Conservation (phyloP, 139 green algal genomes). For the Chlorella sp. region DNA sequence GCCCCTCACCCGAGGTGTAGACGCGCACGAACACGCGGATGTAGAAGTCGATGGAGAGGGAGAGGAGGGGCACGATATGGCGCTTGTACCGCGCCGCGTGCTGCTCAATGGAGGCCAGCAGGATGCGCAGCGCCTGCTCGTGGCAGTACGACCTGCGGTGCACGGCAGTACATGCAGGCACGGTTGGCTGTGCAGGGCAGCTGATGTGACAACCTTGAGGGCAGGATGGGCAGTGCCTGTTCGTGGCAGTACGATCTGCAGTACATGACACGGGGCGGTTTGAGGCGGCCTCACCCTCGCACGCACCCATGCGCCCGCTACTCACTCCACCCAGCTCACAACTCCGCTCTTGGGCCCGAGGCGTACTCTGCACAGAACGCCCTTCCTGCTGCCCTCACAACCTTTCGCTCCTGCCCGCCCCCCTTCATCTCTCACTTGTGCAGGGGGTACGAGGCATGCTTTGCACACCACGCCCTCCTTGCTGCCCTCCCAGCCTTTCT, state of each 20-base stretch:
- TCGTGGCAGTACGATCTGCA: neutral
- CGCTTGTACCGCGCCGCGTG: conserved; percentile 90
- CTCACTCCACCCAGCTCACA: too few species aligned
- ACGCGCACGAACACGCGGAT: conserved; percentile 94
- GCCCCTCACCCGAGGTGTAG: conserved; percentile 75
- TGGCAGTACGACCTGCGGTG: conserved; percentile 93
- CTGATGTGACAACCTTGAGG: neutral
- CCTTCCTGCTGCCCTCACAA: too few species aligned
- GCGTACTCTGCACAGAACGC: too few species aligned
- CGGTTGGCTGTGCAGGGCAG: conserved; percentile 50
- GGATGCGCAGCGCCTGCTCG: conserved; percentile 93
- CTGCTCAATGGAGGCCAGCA: conserved; percentile 90
- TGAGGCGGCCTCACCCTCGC: neutral
- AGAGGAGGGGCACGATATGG: conserved; percentile 93
- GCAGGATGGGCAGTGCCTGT: neutral
- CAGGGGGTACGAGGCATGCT: too few species aligned
- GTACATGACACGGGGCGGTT: neutral
- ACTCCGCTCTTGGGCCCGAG: too few species aligned
- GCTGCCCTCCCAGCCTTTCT: neutral
- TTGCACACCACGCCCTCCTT: too few species aligned
- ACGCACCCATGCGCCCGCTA: too few species aligned
- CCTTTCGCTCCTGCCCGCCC: too few species aligned
- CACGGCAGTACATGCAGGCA: conserved; percentile 34
- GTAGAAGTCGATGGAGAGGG: conserved; percentile 97
- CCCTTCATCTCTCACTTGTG: too few species aligned